Percentiles rank a stretch among this genome's conserved stretches.
These are phyloP conservation scores for Adansonia madagascariensis DNA, from an alignment of 441 rosid species.

Conservation along the genomic window DNA sequence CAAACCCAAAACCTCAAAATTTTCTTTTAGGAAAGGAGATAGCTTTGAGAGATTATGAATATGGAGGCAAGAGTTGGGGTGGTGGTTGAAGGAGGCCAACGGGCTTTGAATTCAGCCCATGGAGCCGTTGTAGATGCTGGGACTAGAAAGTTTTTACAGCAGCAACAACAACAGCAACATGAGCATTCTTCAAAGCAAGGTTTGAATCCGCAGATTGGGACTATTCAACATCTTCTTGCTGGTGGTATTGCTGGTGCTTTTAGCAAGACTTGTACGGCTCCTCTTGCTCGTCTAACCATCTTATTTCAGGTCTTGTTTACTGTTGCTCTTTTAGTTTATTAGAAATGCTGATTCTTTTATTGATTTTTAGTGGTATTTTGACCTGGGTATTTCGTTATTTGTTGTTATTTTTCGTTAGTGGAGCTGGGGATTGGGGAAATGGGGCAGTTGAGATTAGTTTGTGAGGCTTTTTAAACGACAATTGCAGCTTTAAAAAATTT, in stretches of 20 bases:
- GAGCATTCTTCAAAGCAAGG: constrained; percentile 31
- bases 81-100: constrained; percentile 77
- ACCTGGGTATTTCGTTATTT: background rate
- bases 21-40: background rate
- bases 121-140: constrained; percentile 58
- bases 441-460: background rate
- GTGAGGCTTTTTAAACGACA: background rate
- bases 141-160: constrained; percentile 52
- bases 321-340: background rate
- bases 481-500: background rate
- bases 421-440: background rate
- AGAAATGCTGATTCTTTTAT: background rate
- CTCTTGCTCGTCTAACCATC: constrained; percentile 89
- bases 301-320: constrained; percentile 68
- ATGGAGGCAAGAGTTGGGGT: constrained; percentile 82
- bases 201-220: constrained; percentile 52
- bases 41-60: constrained; percentile 29
- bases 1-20: background rate
- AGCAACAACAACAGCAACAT: constrained; percentile 22
- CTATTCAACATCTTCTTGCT: constrained; percentile 63
- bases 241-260: constrained; percentile 94
- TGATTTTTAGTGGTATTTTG: background rate
- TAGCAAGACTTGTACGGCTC: constrained; percentile 91
- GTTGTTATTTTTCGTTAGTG: background rate
- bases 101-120: constrained; percentile 64